Percentiles rank a stretch among this genome's conserved stretches.
These are phyloP conservation scores for Coriaria nepalensis DNA, from an alignment of 306 rosid genomes.

Conservation along the genomic window DNA sequence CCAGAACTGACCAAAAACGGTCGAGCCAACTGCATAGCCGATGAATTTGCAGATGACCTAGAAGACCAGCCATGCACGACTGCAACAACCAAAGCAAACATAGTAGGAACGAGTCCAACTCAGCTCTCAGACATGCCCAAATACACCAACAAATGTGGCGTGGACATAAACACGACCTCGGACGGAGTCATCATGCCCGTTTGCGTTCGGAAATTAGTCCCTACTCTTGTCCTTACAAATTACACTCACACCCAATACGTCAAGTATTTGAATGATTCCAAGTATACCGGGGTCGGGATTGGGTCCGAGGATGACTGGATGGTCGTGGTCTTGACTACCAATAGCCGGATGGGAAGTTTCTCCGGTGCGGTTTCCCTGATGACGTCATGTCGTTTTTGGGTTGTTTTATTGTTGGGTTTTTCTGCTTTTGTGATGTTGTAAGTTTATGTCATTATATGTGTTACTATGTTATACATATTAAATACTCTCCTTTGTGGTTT, in stretches of 20 bases:
- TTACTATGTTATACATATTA: background rate
- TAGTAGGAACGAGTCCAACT: constrained; percentile 5
- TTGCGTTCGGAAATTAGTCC: constrained; percentile 20
- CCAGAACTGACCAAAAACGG: constrained; percentile 19
- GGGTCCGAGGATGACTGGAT: constrained; percentile 63
- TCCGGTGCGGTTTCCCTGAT: constrained; percentile 23
- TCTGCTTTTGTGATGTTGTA: too few relatives aligned
- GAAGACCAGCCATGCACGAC: constrained; percentile 28
- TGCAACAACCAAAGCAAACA: constrained; percentile 18
- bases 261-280: constrained; percentile 39
- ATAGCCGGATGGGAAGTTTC: constrained; percentile 28
- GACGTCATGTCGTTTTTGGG: too few relatives aligned
- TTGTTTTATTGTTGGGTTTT: too few relatives aligned
- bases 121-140: constrained; percentile 7
- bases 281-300: constrained; percentile 44
- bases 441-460: too few relatives aligned
- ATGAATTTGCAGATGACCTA: constrained; percentile 32
- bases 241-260: constrained; percentile 23
- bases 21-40: constrained; percentile 48
- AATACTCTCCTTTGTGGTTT: background rate
- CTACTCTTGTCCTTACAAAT: constrained; percentile 21
- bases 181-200: constrained; percentile 27
- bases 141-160: constrained; percentile 16
- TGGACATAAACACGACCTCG: constrained; percentile 13
- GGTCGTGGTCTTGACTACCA: constrained; percentile 44